phyloP scores from a whole-genome alignment of 1,284 basidiomycete species.

The Melanopsichium pennsylvanicum region DNA sequence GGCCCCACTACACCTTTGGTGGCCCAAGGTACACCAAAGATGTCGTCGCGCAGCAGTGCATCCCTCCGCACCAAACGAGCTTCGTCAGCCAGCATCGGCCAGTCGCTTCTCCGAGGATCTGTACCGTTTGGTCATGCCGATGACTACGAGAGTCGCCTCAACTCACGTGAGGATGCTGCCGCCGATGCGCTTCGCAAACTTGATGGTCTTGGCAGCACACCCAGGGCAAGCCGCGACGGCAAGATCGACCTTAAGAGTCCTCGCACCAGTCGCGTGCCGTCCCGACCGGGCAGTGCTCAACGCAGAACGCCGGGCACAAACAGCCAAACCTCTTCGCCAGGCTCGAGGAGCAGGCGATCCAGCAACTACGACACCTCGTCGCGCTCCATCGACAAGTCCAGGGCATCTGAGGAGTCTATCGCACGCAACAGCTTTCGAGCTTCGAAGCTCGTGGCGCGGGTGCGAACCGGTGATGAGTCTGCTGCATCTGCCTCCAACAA shows the following conservation, averaged over 20 bases:
- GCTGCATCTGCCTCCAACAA: slow-evolving; percentile 1
- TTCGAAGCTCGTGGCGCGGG: slow-evolving; percentile 33
- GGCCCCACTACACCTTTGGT: slow-evolving; percentile 2
- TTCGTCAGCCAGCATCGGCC: slow-evolving; percentile 69
- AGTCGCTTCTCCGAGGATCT: slow-evolving; percentile 60
- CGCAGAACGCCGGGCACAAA: slow-evolving; percentile 37
- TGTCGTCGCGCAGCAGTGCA: slow-evolving; percentile 31
- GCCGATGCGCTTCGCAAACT: slow-evolving; percentile 90
- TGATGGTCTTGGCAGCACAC: slow-evolving; percentile 80
- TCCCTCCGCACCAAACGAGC: slow-evolving; percentile 42
- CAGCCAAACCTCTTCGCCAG: slow-evolving; percentile 46
- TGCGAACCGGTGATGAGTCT: slow-evolving; percentile 20
- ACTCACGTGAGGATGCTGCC: slow-evolving; percentile 76
- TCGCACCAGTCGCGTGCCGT: slow-evolving; percentile 38
- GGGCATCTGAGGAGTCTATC: slow-evolving; percentile 14
- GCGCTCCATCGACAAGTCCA: slow-evolving; percentile 32
- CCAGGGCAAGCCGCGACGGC: slow-evolving; percentile 45
- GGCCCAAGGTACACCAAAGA: slow-evolving; percentile 12
- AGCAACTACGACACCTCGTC: slow-evolving; percentile 39
- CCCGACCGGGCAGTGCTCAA: slow-evolving; percentile 48
- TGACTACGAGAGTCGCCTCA: slow-evolving; percentile 43
- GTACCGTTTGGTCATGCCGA: slow-evolving; percentile 50
- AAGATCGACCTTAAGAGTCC: slow-evolving; percentile 45
- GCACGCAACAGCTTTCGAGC: slow-evolving; percentile 31
- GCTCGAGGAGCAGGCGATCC: slow-evolving; percentile 33